Evolutionary conservation across 257 asterid species (phyloP), one percentile per base, ranked within the genome.

Genomic region (Lavandula angustifolia): DNA sequence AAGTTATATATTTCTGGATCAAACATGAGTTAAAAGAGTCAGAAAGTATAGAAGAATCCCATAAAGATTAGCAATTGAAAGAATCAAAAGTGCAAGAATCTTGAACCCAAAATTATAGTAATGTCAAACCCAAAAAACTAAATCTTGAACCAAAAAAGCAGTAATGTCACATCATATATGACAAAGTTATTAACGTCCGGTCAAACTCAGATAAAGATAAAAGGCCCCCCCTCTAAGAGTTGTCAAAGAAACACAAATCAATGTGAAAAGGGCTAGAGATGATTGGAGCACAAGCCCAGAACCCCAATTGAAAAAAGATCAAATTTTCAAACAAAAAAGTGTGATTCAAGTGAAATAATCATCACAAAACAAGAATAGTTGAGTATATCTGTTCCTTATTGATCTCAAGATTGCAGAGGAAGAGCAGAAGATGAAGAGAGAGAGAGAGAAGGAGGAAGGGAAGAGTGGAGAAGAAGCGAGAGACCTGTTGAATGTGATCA

Each of bases 401-500:
- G 38, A 63, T 68, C 22, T 63, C 5, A 67, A 62, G 64, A 71
- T 62, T n/a, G n/a, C 54, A 70, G 60, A 62, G 78, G 73, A 54
- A 62, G 64, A 56, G 68, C 69, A 70, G 70, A 43, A 27, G 61
- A 66, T 17, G 27, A 55, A 55, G 35, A 74, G 59, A 11, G 17
- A 4, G 31, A 31, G 50, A 53, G 50, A 33, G 67, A 53, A 3
- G n/a, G 14, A 12, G 11, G 60, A 57, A 9, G 31, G 18, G 49
- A 52, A 31, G 46, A 9, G 40, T 18, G n/a, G 32, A 51, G 51
- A 18, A 33, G 43, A 18, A 64, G 34, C 41, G 70, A 72, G 66
- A 9, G 46, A 85, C 98, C 96, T 92, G 99, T 81, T 92, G 99
- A 79, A 92, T 92, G 64, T 84, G 97, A 87, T 92, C 97, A 84